Evolutionary conservation across 768 basidiomycete genomes (phyloP), one percentile per base, ranked within the genome.

Genomic region (Leccinellum albellum): DNA sequence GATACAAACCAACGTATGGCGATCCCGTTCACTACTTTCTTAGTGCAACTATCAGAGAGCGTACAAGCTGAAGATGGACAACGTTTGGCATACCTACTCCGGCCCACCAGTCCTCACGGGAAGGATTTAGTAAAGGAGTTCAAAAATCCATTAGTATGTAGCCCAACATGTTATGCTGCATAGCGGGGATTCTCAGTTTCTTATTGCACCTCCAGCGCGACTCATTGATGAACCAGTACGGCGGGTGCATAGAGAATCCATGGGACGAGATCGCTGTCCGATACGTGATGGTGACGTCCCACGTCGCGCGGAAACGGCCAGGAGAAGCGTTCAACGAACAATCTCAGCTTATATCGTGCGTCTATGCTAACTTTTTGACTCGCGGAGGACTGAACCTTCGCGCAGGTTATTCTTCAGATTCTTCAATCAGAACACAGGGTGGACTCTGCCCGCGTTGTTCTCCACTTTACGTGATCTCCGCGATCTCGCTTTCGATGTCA

Each of bases 251-350:
- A 66, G 78, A 82, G 54, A 74, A 71, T 48, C 92, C 92, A 6
- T 94, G 91, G 90, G 90, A 91, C 59, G 91, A 93, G 52, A 87
- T 94, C 63, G 84, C 88, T 8, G 82, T 92, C 50, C 86, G 89
- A 67, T 93, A 93, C 69, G 84, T 92, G 17, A 73, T 92, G 63
- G 85, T 87, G 23, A 86, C 88, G 58, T 80, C 82, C 29, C 82
- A 89, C 70, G 80, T 86, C 37, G 85, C 84, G 40, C 87, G 84
- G 64, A 81, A 84, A 64, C 78, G 86, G 42, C 79, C 81, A 21
- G 78, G 72, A 24, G 89, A 89, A 42, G 91, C 91, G 31, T 94
- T 92, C 72, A 88, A 85, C 62, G 89, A 91, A 63, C 87, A 94
- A 51, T 82, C 85, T 14, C 79, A 81, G 28, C 81, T 93, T 8